Percentiles rank a stretch among this genome's conserved stretches.
Evolutionary conservation across 2,329 filamentous ascomycete species (phyloP).

Genomic region (Fusarium sp.): DNA sequence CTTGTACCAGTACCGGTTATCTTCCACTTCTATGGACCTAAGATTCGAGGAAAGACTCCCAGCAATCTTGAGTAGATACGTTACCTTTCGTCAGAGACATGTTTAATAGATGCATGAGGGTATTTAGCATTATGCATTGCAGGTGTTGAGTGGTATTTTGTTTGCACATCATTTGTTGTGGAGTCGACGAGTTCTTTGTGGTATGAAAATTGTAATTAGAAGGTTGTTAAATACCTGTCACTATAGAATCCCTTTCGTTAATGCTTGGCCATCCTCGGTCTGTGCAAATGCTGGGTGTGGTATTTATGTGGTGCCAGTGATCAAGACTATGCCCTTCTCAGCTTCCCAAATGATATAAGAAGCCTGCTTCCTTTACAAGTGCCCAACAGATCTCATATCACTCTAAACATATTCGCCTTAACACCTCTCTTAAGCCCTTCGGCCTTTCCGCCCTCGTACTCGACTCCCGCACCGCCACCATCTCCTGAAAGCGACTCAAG

Average conservation of each 20-base stretch:
- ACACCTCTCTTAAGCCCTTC: conserved; percentile 80
- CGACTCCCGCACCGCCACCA: conserved; percentile 77
- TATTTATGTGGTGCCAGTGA: neutral
- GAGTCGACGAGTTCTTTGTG: neutral
- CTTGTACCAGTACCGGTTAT: conserved; percentile 42
- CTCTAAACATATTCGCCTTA: conserved; percentile 81
- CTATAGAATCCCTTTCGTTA: neutral
- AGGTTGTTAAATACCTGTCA: neutral
- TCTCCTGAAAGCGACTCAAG: conserved; percentile 76
- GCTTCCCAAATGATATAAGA: no score
- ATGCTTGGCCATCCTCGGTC: neutral
- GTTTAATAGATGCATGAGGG: no score
- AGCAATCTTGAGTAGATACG: conserved; percentile 32
- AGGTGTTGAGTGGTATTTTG: neutral
- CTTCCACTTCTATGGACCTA: conserved; percentile 40
- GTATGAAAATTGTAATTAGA: neutral
- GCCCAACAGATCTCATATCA: conserved; percentile 58
- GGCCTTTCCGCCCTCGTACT: conserved; percentile 80
- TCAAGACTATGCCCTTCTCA: no score
- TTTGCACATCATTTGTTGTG: neutral
- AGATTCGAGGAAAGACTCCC: conserved; percentile 42
- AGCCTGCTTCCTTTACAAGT: no score
- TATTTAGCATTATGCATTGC: neutral
- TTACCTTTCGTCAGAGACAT: accelerated
- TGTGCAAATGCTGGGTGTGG: neutral